phyloP scores from a whole-genome alignment of 306 rosid genomes.

The Luffa acutangula region DNA sequence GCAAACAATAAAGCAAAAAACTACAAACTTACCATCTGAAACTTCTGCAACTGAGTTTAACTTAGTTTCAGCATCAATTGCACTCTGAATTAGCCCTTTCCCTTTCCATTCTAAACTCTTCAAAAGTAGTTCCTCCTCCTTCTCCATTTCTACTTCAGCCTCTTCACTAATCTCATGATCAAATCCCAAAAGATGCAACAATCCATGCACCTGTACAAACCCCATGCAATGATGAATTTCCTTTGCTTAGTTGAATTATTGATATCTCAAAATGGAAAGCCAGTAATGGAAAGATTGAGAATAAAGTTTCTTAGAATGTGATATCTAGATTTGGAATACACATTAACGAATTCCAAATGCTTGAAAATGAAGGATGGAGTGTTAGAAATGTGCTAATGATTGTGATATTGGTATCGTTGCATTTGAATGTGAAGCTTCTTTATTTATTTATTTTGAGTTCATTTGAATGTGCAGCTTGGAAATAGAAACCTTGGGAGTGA shows the following conservation, averaged over 20 bases:
- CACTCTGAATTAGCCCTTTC: conserved; percentile 80
- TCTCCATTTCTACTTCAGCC: conserved; percentile 87
- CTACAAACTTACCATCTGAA: conserved; percentile 34
- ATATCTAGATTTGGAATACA: background rate
- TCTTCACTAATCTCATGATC: conserved; percentile 83
- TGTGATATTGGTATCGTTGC: background rate
- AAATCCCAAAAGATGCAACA: conserved; percentile 87
- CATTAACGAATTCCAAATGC: background rate
- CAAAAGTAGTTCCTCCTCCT: conserved; percentile 69
- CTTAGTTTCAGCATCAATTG: conserved; percentile 35
- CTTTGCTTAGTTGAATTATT: background rate
- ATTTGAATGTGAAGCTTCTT: background rate
- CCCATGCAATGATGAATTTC: conserved; percentile 10
- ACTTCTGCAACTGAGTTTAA: conserved; percentile 21
- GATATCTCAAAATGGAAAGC: background rate
- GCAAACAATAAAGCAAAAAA: background rate
- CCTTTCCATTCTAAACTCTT: conserved; percentile 77
- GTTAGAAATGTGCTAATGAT: background rate
- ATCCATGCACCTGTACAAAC: conserved; percentile 62
- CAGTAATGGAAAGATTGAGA: background rate
- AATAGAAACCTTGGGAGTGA: background rate
- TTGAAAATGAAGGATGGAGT: background rate
- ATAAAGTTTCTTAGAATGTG: background rate
- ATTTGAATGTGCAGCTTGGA: background rate
- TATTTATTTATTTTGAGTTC: too few relatives aligned